Evolutionary conservation across 306 rosid species (phyloP), one percentile per base, ranked within the genome.

Genomic region (Aeschynomene evenia): DNA sequence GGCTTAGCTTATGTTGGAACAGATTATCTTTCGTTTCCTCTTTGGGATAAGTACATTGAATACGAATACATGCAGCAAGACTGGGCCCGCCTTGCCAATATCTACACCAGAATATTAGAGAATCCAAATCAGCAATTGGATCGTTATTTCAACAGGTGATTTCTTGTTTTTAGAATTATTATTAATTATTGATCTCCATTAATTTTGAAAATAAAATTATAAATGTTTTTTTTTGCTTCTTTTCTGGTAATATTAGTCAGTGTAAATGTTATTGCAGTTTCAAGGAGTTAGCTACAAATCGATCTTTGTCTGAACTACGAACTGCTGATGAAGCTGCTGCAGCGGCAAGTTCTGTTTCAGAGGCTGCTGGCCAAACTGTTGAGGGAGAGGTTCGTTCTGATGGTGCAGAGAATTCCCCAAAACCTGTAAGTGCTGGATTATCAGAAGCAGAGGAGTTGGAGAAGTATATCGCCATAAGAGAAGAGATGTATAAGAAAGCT

Each of bases 391-490:
- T 76, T 73, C 84, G 28, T 61, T 77, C 85, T 62, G 96, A 84
- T 77, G 84, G 80, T 58, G 70, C 62, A 0, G 93, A 89, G 42
- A 78, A 22, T 46, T 83, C 92, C 63, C 79, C 87, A 75, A 93
- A 93, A 86, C 84, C 87, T 75, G 91, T 73, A 79, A 88, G 87
- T 88, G 91, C 89, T 78, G 89, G 96, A 80, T 81, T 87, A 89
- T 72, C 95, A 80, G 99, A 95, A 77, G 99, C 97, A 60, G 99
- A 89, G 63, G 97, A 91, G 91, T 87, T 95, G 97, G 97, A 87
- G 96, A 91, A 95, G 95, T 95, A 87, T 84, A 80, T 95, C 80
- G 85, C 87, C 86, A 34, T 91, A 82, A 89, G 95, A 84, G 99
- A 95, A 89, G 99, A 95, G 86, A 82, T 87, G 84, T 95, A 91